Percentiles rank a stretch among this genome's conserved stretches.
Evolutionary conservation across 176 grass and related monocot genomes (phyloP).

Genomic region (Rhynchospora pubera): DNA sequence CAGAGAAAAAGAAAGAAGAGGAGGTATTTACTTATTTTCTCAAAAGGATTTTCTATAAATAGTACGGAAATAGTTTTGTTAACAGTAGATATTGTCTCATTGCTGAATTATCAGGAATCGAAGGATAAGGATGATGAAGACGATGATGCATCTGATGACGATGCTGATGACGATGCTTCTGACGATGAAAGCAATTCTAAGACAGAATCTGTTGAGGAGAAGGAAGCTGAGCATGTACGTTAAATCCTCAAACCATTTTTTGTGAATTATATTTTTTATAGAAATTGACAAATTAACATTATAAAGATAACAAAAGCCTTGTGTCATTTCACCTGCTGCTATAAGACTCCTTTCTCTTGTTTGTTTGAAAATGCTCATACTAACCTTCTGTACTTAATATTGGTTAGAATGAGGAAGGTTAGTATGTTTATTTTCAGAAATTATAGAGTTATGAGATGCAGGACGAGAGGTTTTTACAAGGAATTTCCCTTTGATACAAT

Average conservation of each 20-base stretch:
- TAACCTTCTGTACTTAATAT: not conserved
- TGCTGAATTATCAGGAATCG: conserved; percentile 15
- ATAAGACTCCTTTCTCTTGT: not conserved
- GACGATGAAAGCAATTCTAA: conserved; percentile 43
- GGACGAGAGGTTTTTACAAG: not conserved
- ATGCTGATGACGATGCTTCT: too few species aligned
- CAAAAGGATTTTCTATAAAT: not conserved
- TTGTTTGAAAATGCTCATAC: not conserved
- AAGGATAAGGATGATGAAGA: conserved; percentile 46
- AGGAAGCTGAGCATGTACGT: conserved; percentile 27
- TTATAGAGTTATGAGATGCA: not conserved
- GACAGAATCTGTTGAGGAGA: conserved; percentile 20
- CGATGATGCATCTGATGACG: conserved; percentile 26
- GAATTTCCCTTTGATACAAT: not conserved
- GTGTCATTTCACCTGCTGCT: not conserved
- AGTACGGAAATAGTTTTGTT: not conserved
- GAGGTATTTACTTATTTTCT: conserved; percentile 40
- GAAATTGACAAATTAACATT: not conserved
- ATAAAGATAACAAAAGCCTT: not conserved
- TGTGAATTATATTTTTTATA: conserved; percentile 3
- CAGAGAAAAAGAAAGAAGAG: conserved; percentile 81
- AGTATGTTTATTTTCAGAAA: not conserved
- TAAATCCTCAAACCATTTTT: not conserved
- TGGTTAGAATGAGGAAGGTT: not conserved
- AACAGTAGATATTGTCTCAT: not conserved